Base-by-base conservation (phyloP, 768 basidiomycete species). In the Lentinula guzmanii region DNA sequence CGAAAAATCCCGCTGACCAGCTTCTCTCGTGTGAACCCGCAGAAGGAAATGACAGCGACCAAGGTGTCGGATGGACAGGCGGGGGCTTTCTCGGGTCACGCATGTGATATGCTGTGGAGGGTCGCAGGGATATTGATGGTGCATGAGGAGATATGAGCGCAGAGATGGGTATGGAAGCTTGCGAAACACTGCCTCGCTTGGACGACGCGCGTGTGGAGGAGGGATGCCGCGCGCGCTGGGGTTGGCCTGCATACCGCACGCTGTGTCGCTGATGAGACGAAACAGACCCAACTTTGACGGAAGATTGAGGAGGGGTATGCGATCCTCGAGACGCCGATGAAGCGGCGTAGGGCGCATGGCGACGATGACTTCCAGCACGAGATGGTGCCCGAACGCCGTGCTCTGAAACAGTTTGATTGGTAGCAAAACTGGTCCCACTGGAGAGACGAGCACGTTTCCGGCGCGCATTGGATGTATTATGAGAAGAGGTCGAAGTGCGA, bases 1-100 rank as follows among this genome's bases (percentile, higher is more conserved):
- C 28, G 13, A 37, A 13, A 31, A 39, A 43, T 15, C 55, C 55
- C 15, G 46, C 28, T 10, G 46, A 35, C 34, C 31, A 52, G 39
- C 51, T 31, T 52, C 59, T 52, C 51, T 60, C 59, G 15, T 56
- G 18, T 13, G 55, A 39, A 11, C 55, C 55, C 8, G 41, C 21
- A 56, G 55, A 56, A 4, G 59, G 59, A 9, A 60, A 43, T 21
- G 59, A 18, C 39, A 60, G 24, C 2, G 45, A 42, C 59, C 59
- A 60, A 46, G 59, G 52, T 6, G 59, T 60, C 4, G 48, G 21
- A 11, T 52, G 59, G 5, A 60, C 51, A 13, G 69, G 73, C 0
- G 79, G 75, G 1, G 80, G 80, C 39, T 68, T 76, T 6, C 76
- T 76, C 1, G 80, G 82, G 66, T 83, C 81, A 45, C 81, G 79